These are phyloP conservation scores for Microcera coccophila DNA, from an alignment of 2,329 filamentous ascomycete genomes.

Conservation along the genomic window DNA sequence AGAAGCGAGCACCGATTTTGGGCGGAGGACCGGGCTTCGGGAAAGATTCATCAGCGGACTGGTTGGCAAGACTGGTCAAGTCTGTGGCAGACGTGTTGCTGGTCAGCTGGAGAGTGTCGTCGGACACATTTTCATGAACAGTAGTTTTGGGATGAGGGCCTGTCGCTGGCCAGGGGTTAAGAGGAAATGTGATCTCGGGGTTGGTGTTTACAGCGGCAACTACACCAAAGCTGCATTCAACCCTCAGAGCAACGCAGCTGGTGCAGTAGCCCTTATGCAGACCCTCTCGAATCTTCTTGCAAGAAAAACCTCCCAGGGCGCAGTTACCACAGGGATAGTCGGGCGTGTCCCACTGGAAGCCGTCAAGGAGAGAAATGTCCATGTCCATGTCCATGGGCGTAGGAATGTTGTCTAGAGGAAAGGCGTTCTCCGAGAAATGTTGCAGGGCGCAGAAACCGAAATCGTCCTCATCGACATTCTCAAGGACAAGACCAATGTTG, in stretches of 20 bases:
- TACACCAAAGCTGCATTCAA: slow-evolving; percentile 54
- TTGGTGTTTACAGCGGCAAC: slow-evolving; percentile 33
- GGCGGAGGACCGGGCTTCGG: slow-evolving; percentile 36
- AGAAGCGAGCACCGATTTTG: slow-evolving; percentile 73
- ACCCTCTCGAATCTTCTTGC: slow-evolving; percentile 59
- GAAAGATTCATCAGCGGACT: slow-evolving; percentile 15
- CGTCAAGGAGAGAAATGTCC: slow-evolving; percentile 21
- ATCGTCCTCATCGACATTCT: slow-evolving; percentile 55
- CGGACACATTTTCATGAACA: slow-evolving; percentile 22
- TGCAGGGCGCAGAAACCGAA: slow-evolving; percentile 58
- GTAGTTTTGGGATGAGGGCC: slow-evolving; percentile 41
- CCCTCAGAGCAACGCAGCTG: slow-evolving; percentile 57
- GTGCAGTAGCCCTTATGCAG: slow-evolving; percentile 58
- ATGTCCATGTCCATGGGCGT: slow-evolving; percentile 20
- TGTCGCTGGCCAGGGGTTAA: slow-evolving; percentile 44
- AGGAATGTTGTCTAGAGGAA: slow-evolving; percentile 27
- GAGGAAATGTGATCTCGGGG: slow-evolving; percentile 37
- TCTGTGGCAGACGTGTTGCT: slow-evolving; percentile 27
- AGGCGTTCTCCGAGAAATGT: slow-evolving; percentile 48
- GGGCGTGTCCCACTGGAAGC: slow-evolving; percentile 39
- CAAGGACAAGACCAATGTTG: slow-evolving; percentile 52
- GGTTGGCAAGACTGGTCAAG: slow-evolving; percentile 21
- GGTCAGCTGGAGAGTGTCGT: slow-evolving; percentile 23
- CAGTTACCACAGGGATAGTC: slow-evolving; percentile 52
- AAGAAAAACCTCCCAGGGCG: slow-evolving; percentile 49